These are phyloP conservation scores for Saturnispora galanensis DNA, from an alignment of 805 yeast genomes.

Conservation along the genomic window DNA sequence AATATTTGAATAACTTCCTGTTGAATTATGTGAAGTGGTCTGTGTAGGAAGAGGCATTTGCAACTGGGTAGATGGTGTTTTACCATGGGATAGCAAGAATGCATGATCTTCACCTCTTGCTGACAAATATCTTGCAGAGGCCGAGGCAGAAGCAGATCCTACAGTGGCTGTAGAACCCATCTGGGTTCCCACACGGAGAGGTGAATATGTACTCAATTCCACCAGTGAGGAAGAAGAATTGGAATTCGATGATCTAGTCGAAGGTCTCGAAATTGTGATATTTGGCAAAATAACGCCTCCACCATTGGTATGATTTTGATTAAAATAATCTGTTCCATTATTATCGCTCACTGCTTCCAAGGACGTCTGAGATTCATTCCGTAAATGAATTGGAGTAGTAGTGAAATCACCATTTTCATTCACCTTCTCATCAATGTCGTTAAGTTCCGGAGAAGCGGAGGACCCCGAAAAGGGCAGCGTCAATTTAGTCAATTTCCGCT, in stretches of 20 bases:
- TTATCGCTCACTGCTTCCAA: background rate
- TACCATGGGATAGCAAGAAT: slow-evolving; percentile 6
- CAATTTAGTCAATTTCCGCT: slow-evolving; percentile 1
- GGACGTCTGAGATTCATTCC: background rate
- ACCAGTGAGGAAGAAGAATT: background rate
- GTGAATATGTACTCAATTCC: slow-evolving; percentile 1
- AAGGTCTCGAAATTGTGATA: slow-evolving; percentile 2
- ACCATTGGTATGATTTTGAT: no score
- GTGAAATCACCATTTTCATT: background rate
- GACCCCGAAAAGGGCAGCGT: slow-evolving; percentile 5
- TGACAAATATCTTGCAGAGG: slow-evolving; percentile 4
- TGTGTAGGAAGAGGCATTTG: slow-evolving; percentile 5
- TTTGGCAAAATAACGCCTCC: background rate
- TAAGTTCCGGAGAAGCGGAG: background rate
- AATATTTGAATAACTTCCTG: background rate
- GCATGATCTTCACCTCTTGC: slow-evolving; percentile 4
- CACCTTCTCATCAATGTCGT: background rate
- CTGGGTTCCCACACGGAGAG: background rate
- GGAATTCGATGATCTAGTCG: slow-evolving; percentile 2
- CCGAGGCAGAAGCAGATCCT: background rate
- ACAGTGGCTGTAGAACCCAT: background rate
- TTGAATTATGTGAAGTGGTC: slow-evolving; percentile 1
- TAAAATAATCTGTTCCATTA: no score
- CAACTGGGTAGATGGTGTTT: slow-evolving; percentile 1
- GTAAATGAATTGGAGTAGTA: background rate